Percentiles rank a stretch among this genome's conserved stretches.
These are phyloP conservation scores for Neurospora sp. DNA, from an alignment of 495 filamentous ascomycete genomes.

Conservation along the genomic window DNA sequence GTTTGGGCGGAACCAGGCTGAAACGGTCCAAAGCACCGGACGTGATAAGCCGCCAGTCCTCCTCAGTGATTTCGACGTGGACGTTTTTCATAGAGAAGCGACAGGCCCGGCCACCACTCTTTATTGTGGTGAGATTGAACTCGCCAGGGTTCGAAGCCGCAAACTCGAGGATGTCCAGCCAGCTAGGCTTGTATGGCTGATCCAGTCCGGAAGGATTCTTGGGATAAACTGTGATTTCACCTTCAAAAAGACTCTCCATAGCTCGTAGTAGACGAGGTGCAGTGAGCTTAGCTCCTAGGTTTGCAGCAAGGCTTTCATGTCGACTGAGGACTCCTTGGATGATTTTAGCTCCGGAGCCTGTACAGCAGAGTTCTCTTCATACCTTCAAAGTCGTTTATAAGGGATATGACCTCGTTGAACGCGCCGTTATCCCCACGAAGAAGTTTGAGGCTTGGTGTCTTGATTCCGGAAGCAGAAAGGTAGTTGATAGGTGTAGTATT, in stretches of 20 bases:
- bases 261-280: conserved; percentile 75
- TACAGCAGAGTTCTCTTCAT: background rate
- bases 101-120: conserved; percentile 54
- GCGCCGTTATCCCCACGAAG: conserved; percentile 35
- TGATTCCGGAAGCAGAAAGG: conserved; percentile 33
- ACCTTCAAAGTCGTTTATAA: conserved; percentile 69
- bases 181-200: conserved; percentile 44
- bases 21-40: conserved; percentile 77
- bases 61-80: conserved; percentile 76
- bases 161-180: conserved; percentile 81
- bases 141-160: conserved; percentile 70
- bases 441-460: conserved; percentile 28
- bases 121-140: conserved; percentile 60
- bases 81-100: conserved; percentile 74
- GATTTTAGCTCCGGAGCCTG: conserved; percentile 1
- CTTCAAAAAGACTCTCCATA: conserved; percentile 79
- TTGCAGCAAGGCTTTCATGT: conserved; percentile 76
- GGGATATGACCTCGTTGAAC: conserved; percentile 42
- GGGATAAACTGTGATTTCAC: conserved; percentile 55
- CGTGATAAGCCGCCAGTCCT: conserved; percentile 72
- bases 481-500: conserved; percentile 72
- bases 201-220: conserved; percentile 42
- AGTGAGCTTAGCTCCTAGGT: conserved; percentile 72
- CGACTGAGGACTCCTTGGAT: conserved; percentile 61
- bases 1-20: conserved; percentile 58